Evolutionary conservation across 2,329 filamentous ascomycete species (phyloP).

Genomic region (Epichloe glyceriae): DNA sequence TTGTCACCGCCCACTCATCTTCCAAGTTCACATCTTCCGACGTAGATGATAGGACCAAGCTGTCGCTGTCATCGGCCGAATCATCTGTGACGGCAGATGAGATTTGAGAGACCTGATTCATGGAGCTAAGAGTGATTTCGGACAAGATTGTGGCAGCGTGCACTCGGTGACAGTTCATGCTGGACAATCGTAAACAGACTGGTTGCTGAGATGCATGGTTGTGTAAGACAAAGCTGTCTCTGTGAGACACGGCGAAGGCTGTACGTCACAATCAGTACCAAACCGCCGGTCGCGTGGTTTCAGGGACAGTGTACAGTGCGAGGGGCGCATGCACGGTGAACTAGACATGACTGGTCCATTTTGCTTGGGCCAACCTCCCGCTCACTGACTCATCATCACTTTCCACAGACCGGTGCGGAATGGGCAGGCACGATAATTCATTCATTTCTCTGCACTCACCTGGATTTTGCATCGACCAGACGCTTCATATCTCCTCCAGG

Average conservation of each 20-base stretch:
- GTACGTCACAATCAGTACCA: no score
- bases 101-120: neutral
- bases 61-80: conserved; percentile 11
- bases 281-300: no score
- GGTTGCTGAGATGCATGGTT: neutral
- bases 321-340: neutral
- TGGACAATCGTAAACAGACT: neutral
- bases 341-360: no score
- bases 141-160: neutral
- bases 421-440: no score
- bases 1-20: conserved; percentile 36
- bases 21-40: conserved; percentile 19
- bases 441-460: no score
- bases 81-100: neutral
- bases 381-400: no score
- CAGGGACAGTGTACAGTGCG: neutral
- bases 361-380: no score
- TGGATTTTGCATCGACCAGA: no score
- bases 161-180: neutral
- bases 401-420: no score
- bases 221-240: no score
- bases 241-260: no score
- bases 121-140: neutral
- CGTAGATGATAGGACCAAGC: conserved; percentile 21
- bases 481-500: no score